Percentiles rank a stretch among this genome's conserved stretches.
Conservation (phyloP, 805 yeast genomes). For the Saccharomycopsis sp. region DNA sequence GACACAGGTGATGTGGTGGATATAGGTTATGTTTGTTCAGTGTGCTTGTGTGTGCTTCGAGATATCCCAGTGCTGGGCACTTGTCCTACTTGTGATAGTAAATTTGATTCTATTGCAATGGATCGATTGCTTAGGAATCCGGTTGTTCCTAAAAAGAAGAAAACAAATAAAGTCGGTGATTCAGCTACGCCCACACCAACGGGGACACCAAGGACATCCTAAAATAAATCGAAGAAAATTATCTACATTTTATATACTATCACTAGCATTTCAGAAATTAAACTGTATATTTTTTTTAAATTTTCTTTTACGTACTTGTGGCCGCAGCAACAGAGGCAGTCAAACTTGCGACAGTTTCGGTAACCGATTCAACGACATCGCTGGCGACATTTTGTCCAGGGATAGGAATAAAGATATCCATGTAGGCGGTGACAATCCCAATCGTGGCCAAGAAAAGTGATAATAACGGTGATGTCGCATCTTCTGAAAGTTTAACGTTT, state of each 20-base stretch:
- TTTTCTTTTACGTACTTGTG: too few species aligned
- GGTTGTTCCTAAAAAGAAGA: constrained; percentile 36
- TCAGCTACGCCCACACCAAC: background rate
- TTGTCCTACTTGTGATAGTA: constrained; percentile 85
- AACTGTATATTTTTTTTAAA: background rate
- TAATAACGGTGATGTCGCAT: constrained; percentile 19
- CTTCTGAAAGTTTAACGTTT: constrained; percentile 16
- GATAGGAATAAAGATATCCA: constrained; percentile 8
- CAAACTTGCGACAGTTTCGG: background rate
- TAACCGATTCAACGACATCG: background rate
- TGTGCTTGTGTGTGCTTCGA: constrained; percentile 76
- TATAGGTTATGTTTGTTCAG: constrained; percentile 91
- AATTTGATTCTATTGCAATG: constrained; percentile 60
- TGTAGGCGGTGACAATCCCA: constrained; percentile 16
- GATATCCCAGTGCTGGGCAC: constrained; percentile 54
- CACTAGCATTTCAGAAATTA: background rate
- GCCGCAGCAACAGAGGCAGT: background rate
- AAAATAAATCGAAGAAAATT: background rate
- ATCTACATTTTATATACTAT: background rate
- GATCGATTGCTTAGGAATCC: constrained; percentile 56
- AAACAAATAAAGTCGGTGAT: constrained; percentile 25
- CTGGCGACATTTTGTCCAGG: background rate
- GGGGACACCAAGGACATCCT: background rate
- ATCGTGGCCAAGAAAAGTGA: constrained; percentile 12
- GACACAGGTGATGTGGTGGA: constrained; percentile 86